These are phyloP conservation scores for Euphrasia arctica DNA, from an alignment of 305 asterid genomes.

Conservation along the genomic window DNA sequence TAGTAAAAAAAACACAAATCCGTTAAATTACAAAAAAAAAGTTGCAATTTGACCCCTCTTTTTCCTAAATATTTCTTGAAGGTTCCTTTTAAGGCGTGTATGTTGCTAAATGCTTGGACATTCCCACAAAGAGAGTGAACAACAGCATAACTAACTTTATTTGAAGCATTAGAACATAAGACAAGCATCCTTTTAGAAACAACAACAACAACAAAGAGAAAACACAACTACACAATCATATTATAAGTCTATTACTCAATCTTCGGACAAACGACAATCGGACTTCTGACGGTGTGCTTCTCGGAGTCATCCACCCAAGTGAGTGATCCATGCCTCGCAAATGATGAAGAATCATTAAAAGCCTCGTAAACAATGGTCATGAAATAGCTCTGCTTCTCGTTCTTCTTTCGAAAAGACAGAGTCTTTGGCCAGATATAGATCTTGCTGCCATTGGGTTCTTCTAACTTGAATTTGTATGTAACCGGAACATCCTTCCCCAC, in stretches of 20 bases:
- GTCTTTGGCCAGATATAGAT: conserved; percentile 14
- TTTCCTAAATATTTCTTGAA: too few relatives aligned
- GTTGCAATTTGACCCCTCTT: too few relatives aligned
- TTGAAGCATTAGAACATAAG: too few relatives aligned
- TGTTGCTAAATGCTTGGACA: too few relatives aligned
- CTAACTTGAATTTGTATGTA: conserved; percentile 23
- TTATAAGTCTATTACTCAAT: not conserved
- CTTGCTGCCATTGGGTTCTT: conserved; percentile 14
- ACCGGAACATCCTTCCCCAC: conserved; percentile 28
- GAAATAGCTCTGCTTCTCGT: not conserved
- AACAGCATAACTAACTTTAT: too few relatives aligned
- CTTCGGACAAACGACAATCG: not conserved
- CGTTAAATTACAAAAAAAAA: too few relatives aligned
- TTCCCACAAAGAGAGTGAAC: too few relatives aligned
- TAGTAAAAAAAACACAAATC: too few relatives aligned
- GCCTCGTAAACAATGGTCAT: not conserved
- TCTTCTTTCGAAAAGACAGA: not conserved
- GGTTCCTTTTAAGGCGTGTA: too few relatives aligned
- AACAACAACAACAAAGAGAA: not conserved
- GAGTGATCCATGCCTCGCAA: not conserved
- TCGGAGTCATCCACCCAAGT: not conserved
- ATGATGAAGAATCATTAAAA: not conserved
- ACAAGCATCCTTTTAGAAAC: too few relatives aligned
- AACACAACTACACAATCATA: too few relatives aligned
- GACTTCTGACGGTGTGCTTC: conserved; percentile 5